These are phyloP conservation scores for Populus tomentosa DNA, from an alignment of 441 rosid species.

Conservation along the genomic window DNA sequence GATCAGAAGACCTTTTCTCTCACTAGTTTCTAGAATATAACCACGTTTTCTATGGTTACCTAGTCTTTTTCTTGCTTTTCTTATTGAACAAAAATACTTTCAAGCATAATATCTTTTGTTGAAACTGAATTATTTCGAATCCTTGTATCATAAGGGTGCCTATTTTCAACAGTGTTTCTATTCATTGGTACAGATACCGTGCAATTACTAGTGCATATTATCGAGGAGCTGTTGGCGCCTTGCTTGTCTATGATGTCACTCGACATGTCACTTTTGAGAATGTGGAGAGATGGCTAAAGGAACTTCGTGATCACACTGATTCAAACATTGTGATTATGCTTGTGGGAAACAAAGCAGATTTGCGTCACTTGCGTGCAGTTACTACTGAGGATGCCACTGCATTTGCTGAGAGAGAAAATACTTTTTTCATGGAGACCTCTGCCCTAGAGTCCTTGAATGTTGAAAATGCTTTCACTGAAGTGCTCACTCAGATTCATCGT, in stretches of 20 bases:
- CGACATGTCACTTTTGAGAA: slow-evolving; percentile 79
- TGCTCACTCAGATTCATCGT: slow-evolving; percentile 70
- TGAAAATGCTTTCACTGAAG: slow-evolving; percentile 76
- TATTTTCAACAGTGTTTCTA: slow-evolving; percentile 1
- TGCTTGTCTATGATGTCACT: slow-evolving; percentile 81
- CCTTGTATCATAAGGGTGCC: neutral
- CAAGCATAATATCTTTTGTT: neutral
- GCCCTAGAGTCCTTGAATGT: slow-evolving; percentile 78
- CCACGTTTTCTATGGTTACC: neutral
- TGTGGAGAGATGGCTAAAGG: slow-evolving; percentile 80
- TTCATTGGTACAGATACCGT: slow-evolving; percentile 48
- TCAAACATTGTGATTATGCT: slow-evolving; percentile 89
- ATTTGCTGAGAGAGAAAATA: slow-evolving; percentile 70
- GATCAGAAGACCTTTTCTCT: neutral
- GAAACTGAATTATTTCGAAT: neutral
- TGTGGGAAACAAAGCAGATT: slow-evolving; percentile 80
- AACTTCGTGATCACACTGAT: slow-evolving; percentile 80
- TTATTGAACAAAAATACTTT: neutral
- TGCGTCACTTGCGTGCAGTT: slow-evolving; percentile 79
- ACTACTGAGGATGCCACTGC: slow-evolving; percentile 70
- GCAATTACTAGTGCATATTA: slow-evolving; percentile 90
- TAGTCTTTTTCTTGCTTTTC: too few species aligned
- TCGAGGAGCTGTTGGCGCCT: slow-evolving; percentile 86
- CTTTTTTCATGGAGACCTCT: slow-evolving; percentile 85
- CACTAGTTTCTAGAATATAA: neutral